Conservation (phyloP, 768 basidiomycete genomes). For the Pulveroboletus sp. region DNA sequence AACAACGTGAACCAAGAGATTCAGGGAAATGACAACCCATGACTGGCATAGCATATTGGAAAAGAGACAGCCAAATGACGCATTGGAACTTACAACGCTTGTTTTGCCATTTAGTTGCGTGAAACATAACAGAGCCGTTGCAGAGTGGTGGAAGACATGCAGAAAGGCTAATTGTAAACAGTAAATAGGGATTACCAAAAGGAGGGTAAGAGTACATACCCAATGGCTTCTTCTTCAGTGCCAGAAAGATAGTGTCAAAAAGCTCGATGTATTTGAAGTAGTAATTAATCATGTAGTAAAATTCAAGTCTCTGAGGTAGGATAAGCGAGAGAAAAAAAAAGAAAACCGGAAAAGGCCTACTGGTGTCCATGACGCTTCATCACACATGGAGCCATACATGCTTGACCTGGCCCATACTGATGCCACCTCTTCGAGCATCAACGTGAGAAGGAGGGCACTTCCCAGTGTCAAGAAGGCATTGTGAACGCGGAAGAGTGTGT, state of each 20-base stretch:
- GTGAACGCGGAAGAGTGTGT: conserved; percentile 81
- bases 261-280: conserved; percentile 98
- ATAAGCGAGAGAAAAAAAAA: conserved; percentile 2
- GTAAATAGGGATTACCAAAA: conserved; percentile 1
- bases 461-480: conserved; percentile 85
- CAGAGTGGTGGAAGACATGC: conserved; percentile 99
- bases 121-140: conserved; percentile 92
- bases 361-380: conserved; percentile 74
- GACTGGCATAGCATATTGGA: conserved; percentile 49
- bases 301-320: conserved; percentile 68
- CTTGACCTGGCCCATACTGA: conserved; percentile 74
- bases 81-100: conserved; percentile 64
- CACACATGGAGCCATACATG: conserved; percentile 74
- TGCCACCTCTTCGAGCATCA: conserved; percentile 89
- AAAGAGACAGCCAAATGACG: background rate
- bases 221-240: conserved; percentile 96
- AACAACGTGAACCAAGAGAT: conserved; percentile 89
- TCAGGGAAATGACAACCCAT: conserved; percentile 91
- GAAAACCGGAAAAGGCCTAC: conserved; percentile 43
- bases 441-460: conserved; percentile 75
- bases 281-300: conserved; percentile 99
- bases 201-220: conserved; percentile 45
- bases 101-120: conserved; percentile 93
- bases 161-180: conserved; percentile 65
- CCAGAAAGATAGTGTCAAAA: conserved; percentile 94